These are phyloP conservation scores for Russula abietina DNA, from an alignment of 768 basidiomycete genomes.

Conservation along the genomic window DNA sequence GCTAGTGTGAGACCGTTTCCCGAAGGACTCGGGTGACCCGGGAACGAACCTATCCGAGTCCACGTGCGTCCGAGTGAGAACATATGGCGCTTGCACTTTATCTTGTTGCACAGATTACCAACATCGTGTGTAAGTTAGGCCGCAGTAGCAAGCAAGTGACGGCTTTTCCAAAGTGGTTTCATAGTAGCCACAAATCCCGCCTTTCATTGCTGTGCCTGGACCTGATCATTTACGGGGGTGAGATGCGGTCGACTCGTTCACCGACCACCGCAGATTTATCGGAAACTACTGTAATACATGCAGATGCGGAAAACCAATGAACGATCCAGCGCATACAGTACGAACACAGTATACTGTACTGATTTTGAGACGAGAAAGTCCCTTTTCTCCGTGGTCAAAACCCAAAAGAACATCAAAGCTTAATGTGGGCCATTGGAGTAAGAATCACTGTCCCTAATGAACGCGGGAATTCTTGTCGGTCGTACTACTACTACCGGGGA, in stretches of 20 bases:
- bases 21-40: no score
- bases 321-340: neutral
- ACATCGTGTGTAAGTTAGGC: neutral
- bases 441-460: neutral
- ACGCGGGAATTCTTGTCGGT: neutral
- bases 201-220: neutral
- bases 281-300: neutral
- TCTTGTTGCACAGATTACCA: conserved; percentile 1
- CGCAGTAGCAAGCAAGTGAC: neutral
- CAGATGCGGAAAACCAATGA: neutral
- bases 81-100: neutral
- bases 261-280: neutral
- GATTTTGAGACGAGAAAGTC: neutral
- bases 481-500: neutral
- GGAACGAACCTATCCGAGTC: no score
- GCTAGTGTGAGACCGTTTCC: neutral
- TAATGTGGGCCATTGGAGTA: conserved; percentile 6
- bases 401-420: conserved; percentile 3
- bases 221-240: neutral
- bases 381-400: neutral
- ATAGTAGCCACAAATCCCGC: neutral
- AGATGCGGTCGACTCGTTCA: conserved; percentile 10
- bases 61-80: neutral
- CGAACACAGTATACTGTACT: no score
- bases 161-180: neutral